Percentiles rank a stretch among this genome's conserved stretches.
These are phyloP conservation scores for Penicillium nucicola DNA, from an alignment of 495 filamentous ascomycete genomes.

Conservation along the genomic window DNA sequence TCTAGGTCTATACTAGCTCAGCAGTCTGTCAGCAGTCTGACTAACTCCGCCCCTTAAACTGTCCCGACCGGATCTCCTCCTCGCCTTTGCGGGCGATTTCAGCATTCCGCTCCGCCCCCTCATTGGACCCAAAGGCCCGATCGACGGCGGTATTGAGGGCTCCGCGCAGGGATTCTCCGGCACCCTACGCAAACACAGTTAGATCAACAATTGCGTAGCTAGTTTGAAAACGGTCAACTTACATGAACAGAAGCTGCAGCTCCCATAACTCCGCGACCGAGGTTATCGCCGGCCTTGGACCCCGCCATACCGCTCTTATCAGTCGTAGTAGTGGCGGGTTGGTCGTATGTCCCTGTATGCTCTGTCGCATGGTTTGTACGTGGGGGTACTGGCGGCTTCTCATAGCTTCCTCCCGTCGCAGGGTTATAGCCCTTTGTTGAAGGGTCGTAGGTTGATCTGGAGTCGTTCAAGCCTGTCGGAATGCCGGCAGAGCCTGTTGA, in stretches of 20 bases:
- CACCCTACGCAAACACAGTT: constrained; percentile 22
- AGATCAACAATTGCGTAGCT: not conserved
- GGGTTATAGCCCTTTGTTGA: constrained; percentile 21
- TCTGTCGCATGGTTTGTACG: constrained; percentile 16
- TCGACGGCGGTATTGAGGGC: constrained; percentile 37
- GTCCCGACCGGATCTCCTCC: constrained; percentile 26
- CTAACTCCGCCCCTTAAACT: not conserved
- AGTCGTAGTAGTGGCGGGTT: not conserved
- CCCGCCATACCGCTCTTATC: not conserved
- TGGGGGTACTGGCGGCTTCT: constrained; percentile 5
- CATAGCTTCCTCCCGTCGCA: constrained; percentile 28
- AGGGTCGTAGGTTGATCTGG: constrained; percentile 21
- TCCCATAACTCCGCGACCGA: constrained; percentile 19
- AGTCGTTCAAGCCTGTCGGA: constrained; percentile 14
- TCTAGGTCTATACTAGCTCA: no score
- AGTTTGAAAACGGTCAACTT: constrained; percentile 11
- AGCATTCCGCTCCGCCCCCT: constrained; percentile 34
- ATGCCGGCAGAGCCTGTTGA: constrained; percentile 30
- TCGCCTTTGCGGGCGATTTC: constrained; percentile 36
- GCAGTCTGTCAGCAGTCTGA: no score
- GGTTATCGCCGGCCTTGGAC: constrained; percentile 1
- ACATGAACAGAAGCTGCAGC: constrained; percentile 36
- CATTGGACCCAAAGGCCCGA: constrained; percentile 34
- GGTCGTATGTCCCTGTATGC: constrained; percentile 9
- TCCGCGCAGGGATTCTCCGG: constrained; percentile 45